These are phyloP conservation scores for Talaromyces rugulosus DNA, from an alignment of 2,329 filamentous ascomycete genomes.

Conservation along the genomic window DNA sequence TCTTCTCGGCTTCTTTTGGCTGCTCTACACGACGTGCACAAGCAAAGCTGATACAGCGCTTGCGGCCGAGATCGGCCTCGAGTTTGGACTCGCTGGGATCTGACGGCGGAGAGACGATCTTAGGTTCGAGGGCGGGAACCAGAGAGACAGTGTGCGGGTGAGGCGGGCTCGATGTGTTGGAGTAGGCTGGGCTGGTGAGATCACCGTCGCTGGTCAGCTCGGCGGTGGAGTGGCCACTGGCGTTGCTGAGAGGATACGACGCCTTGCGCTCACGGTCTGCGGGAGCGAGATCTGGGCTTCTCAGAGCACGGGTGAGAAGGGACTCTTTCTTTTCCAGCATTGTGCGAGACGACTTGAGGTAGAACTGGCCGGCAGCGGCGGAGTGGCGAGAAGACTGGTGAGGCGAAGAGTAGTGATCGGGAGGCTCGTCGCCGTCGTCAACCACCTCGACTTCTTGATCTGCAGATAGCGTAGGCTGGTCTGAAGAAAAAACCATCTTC, in stretches of 20 bases:
- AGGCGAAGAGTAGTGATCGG: slow-evolving; percentile 51
- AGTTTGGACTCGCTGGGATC: slow-evolving; percentile 52
- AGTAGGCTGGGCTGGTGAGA: slow-evolving; percentile 81
- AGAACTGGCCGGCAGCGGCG: slow-evolving; percentile 29
- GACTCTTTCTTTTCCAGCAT: slow-evolving; percentile 65
- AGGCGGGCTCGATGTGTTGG: slow-evolving; percentile 86
- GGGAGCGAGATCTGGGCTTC: slow-evolving; percentile 52
- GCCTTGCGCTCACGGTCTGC: slow-evolving; percentile 54
- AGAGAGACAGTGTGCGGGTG: slow-evolving; percentile 40
- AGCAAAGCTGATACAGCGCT: slow-evolving; percentile 88
- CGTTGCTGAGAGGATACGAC: slow-evolving; percentile 61
- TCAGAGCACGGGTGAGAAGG: slow-evolving; percentile 77
- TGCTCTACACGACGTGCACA: slow-evolving; percentile 64
- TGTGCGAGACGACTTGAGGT: slow-evolving; percentile 46
- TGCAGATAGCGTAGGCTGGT: slow-evolving; percentile 32
- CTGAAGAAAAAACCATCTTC: slow-evolving; percentile 43
- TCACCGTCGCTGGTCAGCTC: slow-evolving; percentile 95
- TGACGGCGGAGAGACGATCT: slow-evolving; percentile 18
- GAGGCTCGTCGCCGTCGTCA: slow-evolving; percentile 83
- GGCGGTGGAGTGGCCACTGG: slow-evolving; percentile 76
- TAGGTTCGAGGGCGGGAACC: slow-evolving; percentile 16
- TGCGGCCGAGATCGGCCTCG: slow-evolving; percentile 65
- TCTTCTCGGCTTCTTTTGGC: slow-evolving; percentile 23
- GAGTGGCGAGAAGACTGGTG: slow-evolving; percentile 24
- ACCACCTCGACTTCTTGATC: slow-evolving; percentile 59